phyloP scores from a whole-genome alignment of 805 yeast species.

The Metschnikowia hibisci region DNA sequence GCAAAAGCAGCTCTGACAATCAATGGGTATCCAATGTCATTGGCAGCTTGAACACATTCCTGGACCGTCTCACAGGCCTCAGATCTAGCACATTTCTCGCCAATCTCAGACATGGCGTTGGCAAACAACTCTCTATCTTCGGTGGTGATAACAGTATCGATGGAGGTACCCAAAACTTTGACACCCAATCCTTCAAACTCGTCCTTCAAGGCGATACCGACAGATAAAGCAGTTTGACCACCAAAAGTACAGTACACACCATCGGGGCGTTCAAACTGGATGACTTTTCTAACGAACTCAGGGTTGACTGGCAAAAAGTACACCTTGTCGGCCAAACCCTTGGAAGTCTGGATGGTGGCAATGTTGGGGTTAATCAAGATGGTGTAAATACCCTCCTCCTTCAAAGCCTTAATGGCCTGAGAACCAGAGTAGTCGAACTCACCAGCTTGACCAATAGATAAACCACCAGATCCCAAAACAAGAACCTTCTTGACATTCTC shows the following conservation, averaged over 20 bases:
- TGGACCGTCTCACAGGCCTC: constrained; percentile 75
- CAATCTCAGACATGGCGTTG: constrained; percentile 88
- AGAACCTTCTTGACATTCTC: constrained; percentile 85
- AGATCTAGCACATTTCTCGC: constrained; percentile 93
- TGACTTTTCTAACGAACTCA: constrained; percentile 94
- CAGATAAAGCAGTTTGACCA: constrained; percentile 97
- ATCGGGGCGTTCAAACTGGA: constrained; percentile 92
- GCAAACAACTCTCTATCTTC: constrained; percentile 98
- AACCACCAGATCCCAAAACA: constrained; percentile 96
- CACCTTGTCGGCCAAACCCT: constrained; percentile 96
- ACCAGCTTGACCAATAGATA: constrained; percentile 98
- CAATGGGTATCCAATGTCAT: constrained; percentile 87
- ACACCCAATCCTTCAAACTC: constrained; percentile 91
- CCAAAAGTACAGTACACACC: constrained; percentile 97
- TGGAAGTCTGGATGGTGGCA: constrained; percentile 97
- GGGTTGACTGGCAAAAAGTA: constrained; percentile 97
- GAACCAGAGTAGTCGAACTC: constrained; percentile 99
- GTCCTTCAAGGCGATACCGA: constrained; percentile 93
- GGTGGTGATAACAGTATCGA: constrained; percentile 93
- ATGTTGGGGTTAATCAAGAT: constrained; percentile 95
- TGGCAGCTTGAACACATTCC: constrained; percentile 83
- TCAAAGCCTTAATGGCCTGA: constrained; percentile 97
- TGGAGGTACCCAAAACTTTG: constrained; percentile 92
- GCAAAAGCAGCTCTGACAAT: constrained; percentile 98
- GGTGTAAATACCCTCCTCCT: constrained; percentile 96